A percentile compares a stretch with the other conserved stretches of the same genome.
Conservation (phyloP, 768 basidiomycete genomes). For the Clitopilus hobsonii region DNA sequence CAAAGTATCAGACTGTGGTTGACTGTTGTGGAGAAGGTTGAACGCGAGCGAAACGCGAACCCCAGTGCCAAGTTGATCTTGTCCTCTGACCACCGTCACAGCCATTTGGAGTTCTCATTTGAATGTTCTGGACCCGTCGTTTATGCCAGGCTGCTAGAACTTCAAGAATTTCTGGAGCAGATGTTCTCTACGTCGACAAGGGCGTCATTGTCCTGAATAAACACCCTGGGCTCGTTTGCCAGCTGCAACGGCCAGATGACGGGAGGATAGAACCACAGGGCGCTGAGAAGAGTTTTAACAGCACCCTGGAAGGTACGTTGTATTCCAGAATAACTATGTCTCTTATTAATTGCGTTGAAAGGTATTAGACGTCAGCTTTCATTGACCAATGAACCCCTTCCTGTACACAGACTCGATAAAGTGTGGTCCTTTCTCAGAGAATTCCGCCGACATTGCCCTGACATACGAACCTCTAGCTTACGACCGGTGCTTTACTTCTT, state of each 20-base stretch:
- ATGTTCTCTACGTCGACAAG: conserved; percentile 47
- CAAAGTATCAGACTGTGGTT: neutral
- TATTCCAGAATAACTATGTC: neutral
- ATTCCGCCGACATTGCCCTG: neutral
- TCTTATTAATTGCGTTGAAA: neutral
- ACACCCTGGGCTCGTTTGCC: conserved; percentile 53
- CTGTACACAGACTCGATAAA: conserved; percentile 68
- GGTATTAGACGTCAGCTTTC: conserved; percentile 13
- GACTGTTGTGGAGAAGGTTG: neutral
- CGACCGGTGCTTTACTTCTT: conserved; percentile 60
- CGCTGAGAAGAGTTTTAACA: conserved; percentile 19
- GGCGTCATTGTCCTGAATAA: conserved; percentile 56
- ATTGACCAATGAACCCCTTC: conserved; percentile 32
- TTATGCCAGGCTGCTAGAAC: neutral
- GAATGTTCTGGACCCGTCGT: neutral
- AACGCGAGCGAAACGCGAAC: neutral
- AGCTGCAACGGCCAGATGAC: too few species aligned
- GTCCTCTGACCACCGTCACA: too few species aligned
- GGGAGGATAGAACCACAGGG: conserved; percentile 4
- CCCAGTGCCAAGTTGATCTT: too few species aligned
- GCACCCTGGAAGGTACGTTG: neutral
- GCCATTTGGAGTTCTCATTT: neutral
- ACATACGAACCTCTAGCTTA: conserved; percentile 32
- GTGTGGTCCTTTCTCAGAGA: conserved; percentile 27
- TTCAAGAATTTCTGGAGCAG: conserved; percentile 1